These are phyloP conservation scores for Rubus parviflorus DNA, from an alignment of 306 rosid species.

Conservation along the genomic window DNA sequence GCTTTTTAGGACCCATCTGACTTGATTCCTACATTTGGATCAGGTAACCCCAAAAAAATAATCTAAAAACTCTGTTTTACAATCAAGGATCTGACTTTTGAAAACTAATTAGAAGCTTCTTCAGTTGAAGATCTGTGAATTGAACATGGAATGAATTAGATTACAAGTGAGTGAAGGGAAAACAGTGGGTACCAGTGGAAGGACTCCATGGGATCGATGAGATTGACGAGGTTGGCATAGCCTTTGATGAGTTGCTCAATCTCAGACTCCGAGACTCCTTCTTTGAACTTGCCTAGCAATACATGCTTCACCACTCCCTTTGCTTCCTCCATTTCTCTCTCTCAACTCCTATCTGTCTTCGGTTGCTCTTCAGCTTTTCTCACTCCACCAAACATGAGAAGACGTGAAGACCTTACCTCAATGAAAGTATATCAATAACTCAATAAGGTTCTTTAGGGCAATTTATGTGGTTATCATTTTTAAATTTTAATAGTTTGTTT, in stretches of 20 bases:
- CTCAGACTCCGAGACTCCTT: conserved; percentile 38
- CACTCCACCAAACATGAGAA: too few species aligned
- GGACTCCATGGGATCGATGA: conserved; percentile 68
- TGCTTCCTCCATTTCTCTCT: conserved; percentile 59
- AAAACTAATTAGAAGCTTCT: not conserved
- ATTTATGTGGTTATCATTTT: too few species aligned
- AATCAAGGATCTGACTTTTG: not conserved
- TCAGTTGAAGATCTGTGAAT: conserved; percentile 2
- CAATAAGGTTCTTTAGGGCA: too few species aligned
- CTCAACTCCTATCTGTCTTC: not conserved
- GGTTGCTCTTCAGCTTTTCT: too few species aligned
- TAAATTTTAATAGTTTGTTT: too few species aligned
- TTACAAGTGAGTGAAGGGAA: not conserved
- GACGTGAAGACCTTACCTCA: too few species aligned
- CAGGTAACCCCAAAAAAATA: not conserved
- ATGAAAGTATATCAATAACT: too few species aligned
- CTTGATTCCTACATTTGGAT: not conserved
- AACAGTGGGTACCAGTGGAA: conserved; percentile 62
- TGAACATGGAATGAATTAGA: not conserved
- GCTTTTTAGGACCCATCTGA: not conserved
- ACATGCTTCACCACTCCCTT: conserved; percentile 73
- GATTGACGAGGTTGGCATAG: conserved; percentile 69
- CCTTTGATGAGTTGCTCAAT: conserved; percentile 58
- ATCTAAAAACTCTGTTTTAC: not conserved
- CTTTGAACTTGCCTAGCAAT: conserved; percentile 69